Base-by-base conservation (phyloP, 1,284 basidiomycete species). In the Naganishia sp. region DNA sequence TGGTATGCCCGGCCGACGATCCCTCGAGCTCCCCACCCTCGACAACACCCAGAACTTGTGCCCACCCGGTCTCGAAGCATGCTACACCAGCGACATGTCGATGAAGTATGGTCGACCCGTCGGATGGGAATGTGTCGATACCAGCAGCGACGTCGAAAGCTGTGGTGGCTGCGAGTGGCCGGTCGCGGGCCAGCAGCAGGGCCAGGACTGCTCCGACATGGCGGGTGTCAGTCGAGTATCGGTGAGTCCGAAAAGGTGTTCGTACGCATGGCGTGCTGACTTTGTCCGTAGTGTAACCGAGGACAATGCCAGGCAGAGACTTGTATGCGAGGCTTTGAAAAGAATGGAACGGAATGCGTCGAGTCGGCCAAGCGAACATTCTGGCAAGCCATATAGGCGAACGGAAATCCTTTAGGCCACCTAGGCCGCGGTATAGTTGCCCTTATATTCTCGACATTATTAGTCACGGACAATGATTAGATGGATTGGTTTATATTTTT, bases 1-100 rank as follows among this genome's bases (percentile, higher is more conserved):
- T 23, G 57, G 57, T 50, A 50, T 61, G 21, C 57, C 57, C 11
- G 32, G 31, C 25, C 57, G 57, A 42, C 57, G 57, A 60, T 31
- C 32, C 15, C 39, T 35, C 17, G 32, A 39, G 18, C 2, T 35
- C 1, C 47, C 41, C 13, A 21, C n/a, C 3, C 5, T 46, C 23
- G 57, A 32, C 28, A 31, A n/a, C 17, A 11, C n/a, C 17, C n/a
- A 23, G 17, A 43, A 23, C 3, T 43, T 58, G n/a, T 61, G 57
- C 47, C 57, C 57, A 0, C n/a, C 28, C 18, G 57, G 57, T 21
- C 35, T 61, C 18, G 35, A 21, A 17, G 57, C 57, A 4, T 61
- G 57, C 18, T 61, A 61, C 57, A 17, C 32, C 13, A 21, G 18
- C 10, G 46, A 50, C 32, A 41, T 41, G 6, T 61, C 57, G n/a